Percentiles rank a stretch among this genome's conserved stretches.
phyloP scores from a whole-genome alignment of 108 stramenopile genomes.

The Fistulifera solaris region DNA sequence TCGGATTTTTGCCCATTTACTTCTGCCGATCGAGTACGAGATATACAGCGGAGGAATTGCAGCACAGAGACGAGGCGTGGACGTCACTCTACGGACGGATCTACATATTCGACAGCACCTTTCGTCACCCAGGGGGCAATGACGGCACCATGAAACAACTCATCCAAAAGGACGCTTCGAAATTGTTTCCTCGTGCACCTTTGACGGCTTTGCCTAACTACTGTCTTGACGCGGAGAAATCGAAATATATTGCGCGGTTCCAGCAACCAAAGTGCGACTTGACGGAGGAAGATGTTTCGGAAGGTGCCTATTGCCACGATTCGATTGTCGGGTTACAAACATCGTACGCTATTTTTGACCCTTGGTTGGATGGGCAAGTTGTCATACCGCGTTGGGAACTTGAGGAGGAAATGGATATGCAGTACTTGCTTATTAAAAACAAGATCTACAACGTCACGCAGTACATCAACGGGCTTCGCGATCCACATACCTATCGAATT shows the following conservation, averaged over 20 bases:
- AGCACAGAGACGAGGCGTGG: slow-evolving; percentile 31
- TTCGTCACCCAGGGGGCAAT: slow-evolving; percentile 25
- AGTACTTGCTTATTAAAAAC: slow-evolving; percentile 31
- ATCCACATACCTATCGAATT: not conserved
- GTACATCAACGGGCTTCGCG: slow-evolving; percentile 21
- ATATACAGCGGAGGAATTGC: not conserved
- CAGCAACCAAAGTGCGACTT: slow-evolving; percentile 20
- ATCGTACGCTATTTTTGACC: slow-evolving; percentile 4
- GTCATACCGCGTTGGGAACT: slow-evolving; percentile 14
- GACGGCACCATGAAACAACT: slow-evolving; percentile 11
- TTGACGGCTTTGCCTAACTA: slow-evolving; percentile 16
- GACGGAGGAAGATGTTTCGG: slow-evolving; percentile 26
- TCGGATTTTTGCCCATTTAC: not conserved
- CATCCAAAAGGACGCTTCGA: slow-evolving; percentile 21
- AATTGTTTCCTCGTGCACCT: slow-evolving; percentile 33
- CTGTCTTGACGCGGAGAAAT: slow-evolving; percentile 19
- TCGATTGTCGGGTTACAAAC: slow-evolving; percentile 22
- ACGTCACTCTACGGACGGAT: slow-evolving; percentile 33
- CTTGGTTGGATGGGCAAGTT: slow-evolving; percentile 10
- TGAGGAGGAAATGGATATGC: slow-evolving; percentile 21
- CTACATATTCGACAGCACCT: slow-evolving; percentile 26
- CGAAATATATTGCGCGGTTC: slow-evolving; percentile 14
- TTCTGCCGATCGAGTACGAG: not conserved
- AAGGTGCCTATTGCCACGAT: slow-evolving; percentile 24
- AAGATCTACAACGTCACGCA: slow-evolving; percentile 34